Evolutionary conservation across 129 eudicot species (phyloP), one percentile per base, ranked within the genome.

Genomic region (Ambrosia trifida): DNA sequence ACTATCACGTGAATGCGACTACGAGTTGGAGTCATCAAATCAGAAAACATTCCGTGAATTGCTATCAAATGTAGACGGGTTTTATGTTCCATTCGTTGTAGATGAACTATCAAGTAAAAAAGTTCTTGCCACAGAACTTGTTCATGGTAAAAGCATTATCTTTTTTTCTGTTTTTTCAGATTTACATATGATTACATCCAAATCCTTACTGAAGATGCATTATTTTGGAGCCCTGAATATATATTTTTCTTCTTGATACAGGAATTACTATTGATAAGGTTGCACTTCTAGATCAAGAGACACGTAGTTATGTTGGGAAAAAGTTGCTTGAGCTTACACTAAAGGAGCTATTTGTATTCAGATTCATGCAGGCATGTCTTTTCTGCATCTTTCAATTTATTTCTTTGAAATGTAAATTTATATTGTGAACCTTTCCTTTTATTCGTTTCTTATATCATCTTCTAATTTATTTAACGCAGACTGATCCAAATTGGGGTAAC

Each of bases 401-500:
- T 69, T 60, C 44, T 44, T 69, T 69, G 11, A 17, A 18, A 10
- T 72, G 52, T 57, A 20, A 45, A 2, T 0, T 36, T 12, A 54
- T n/a, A 44, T 32, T 5, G 3, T 60, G 35, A 28, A 24, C 10
- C 28, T 20, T 59, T 18, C 12, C 46, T 14, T 64, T 53, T 13
- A 56, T 70, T 52, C 49, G 20, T 69, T 72, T 72, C 57, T 79
- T 44, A 54, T 83, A 66, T 49, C 46, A n/a, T 28, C 41, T 74
- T 68, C 14, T 66, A 17, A 72, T 71, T 58, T 61, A 35, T 63
- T 28, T 14, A 14, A 70, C 79, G 98, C 98, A 94, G 98, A 94
- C 96, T 36, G 98, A 94, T 86, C 98, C 98, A 50, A 94, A 94
- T 53, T 94, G 98, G 96, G 78, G 96, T 66, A 94, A 94, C 49